A percentile compares a stretch with the other conserved stretches of the same genome.
Conservation (phyloP, 148 eudicot species). For the Polygonum aviculare region DNA sequence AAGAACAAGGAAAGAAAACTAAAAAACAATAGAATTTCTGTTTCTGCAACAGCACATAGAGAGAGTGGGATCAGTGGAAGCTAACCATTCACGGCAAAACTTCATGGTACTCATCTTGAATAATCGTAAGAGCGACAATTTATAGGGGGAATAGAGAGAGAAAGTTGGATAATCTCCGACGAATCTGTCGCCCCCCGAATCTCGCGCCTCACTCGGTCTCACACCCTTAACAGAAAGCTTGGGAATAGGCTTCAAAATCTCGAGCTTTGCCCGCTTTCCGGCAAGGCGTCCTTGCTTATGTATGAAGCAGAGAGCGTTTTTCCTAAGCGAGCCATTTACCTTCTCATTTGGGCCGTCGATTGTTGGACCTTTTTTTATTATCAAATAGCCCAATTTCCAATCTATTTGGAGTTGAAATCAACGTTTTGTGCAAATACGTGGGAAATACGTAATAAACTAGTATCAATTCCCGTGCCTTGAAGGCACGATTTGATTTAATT, state of each 20-base stretch:
- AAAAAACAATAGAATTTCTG: neutral
- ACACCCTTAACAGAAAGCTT: neutral
- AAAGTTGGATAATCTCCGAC: neutral
- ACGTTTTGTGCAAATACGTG: no score
- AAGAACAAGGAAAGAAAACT: neutral
- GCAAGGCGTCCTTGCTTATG: neutral
- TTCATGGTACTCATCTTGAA: slow-evolving; percentile 95
- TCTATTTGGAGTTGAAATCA: no score
- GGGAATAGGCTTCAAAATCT: neutral
- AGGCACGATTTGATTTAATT: no score
- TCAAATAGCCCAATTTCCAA: neutral
- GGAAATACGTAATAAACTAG: no score
- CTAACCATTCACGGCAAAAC: slow-evolving; percentile 92
- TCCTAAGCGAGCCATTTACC: neutral
- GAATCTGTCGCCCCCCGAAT: slow-evolving; percentile 4
- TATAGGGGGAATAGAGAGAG: slow-evolving; percentile 1
- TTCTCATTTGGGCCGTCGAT: neutral
- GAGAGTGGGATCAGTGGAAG: neutral
- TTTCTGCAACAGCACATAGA: neutral
- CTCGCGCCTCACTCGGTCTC: neutral
- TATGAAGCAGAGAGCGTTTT: neutral
- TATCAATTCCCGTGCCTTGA: no score
- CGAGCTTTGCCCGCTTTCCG: slow-evolving; percentile 7
- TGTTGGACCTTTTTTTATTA: neutral
- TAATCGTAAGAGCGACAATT: neutral